These are phyloP conservation scores for Clathrus columnatus DNA, from an alignment of 768 basidiomycete species.

Conservation along the genomic window DNA sequence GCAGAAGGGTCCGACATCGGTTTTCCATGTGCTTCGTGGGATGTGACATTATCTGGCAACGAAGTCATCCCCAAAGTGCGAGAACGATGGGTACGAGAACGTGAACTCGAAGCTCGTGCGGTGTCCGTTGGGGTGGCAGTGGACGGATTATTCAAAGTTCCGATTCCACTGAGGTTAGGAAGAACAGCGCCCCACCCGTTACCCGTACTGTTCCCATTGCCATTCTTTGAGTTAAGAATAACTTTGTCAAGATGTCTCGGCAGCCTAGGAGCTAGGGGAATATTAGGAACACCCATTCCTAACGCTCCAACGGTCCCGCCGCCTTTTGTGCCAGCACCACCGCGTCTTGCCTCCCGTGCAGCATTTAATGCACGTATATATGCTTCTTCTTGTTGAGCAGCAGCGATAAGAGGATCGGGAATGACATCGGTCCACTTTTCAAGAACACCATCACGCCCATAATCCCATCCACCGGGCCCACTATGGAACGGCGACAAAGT, in stretches of 20 bases:
- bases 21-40: not conserved
- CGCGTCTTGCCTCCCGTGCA: conserved; percentile 18
- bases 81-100: conserved; percentile 15
- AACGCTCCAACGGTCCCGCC: conserved; percentile 22
- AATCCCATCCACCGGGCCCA: conserved; percentile 18
- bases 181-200: conserved; percentile 24
- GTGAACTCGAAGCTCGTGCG: conserved; percentile 11
- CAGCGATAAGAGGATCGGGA: conserved; percentile 68
- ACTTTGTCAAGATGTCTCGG: conserved; percentile 92
- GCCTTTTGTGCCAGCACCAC: not conserved
- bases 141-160: conserved; percentile 17
- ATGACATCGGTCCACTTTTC: conserved; percentile 69
- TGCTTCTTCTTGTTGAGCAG: conserved; percentile 76
- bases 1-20: not conserved
- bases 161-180: conserved; percentile 14
- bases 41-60: not conserved
- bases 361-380: conserved; percentile 42
- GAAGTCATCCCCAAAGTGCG: conserved; percentile 8
- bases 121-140: conserved; percentile 26
- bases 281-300: conserved; percentile 45
- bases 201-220: conserved; percentile 25
- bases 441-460: conserved; percentile 5
- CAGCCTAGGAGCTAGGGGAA: conserved; percentile 80
- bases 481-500: conserved; percentile 14
- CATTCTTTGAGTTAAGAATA: conserved; percentile 61